Base-by-base conservation (phyloP, 2,329 filamentous ascomycete species). In the Nigrospora oryzae region DNA sequence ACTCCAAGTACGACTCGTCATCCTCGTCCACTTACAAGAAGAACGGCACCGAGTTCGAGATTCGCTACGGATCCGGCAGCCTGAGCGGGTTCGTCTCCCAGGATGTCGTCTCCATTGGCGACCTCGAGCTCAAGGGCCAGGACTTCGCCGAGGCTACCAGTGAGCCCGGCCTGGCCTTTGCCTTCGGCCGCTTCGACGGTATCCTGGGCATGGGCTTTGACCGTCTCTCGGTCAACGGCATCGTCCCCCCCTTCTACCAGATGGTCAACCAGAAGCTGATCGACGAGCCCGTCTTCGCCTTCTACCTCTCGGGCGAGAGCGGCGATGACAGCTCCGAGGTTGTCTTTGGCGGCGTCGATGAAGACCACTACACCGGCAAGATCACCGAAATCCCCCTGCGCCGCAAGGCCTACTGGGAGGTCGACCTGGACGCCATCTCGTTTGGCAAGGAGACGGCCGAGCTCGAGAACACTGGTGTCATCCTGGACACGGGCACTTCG, bases 361-460 rank as follows among this genome's bases (percentile, higher is more conserved):
- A 89, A 71, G 72, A 74, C 62, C 89, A 93, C 75, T 82, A 76
- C 66, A 83, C 77, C 35, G 93, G 93, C 61, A 84, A 97, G 68
- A 79, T 98, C 59, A 87, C 83, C 64, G 94, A 89, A 67, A 89
- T 98, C 56, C 93, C 93, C 45, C 81, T 98, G 56, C 88, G 93
- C 67, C 88, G 93, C 65, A 97, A 97, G 84, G 93, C 93, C 41
- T 98, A 98, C 80, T 98, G 93, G 93, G 93, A 98, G 78, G 91
- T 98, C 45, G 90, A 97, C 60, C 83, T 98, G 50, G 84, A 97
- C 60, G 77, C 89, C 52, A 93, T 98, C 70, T 82, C 85, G 45
- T 89, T 96, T 53, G 94, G 93, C 57, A 78, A 90, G 43, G 80
- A 86, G 62, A 83, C 81, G 54, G 90, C 90, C 49, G 86, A 95